A percentile compares a stretch with the other conserved stretches of the same genome.
These are phyloP conservation scores for Scleroderma bovista DNA, from an alignment of 768 basidiomycete genomes.

Conservation along the genomic window DNA sequence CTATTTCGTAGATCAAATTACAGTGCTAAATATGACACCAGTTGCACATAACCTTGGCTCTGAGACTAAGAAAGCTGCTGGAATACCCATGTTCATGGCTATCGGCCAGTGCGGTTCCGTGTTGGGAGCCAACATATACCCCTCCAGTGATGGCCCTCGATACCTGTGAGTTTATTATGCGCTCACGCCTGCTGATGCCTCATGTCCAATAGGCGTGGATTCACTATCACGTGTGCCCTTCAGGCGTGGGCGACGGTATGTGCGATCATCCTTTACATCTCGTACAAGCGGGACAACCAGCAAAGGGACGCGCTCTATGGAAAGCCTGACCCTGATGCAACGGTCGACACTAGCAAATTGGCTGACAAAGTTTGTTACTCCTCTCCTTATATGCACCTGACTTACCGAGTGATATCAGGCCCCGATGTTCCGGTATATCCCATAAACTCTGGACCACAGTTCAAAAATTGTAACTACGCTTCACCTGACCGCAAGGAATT, in stretches of 20 bases:
- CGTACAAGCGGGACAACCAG: slow-evolving; percentile 58
- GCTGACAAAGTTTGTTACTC: slow-evolving; percentile 52
- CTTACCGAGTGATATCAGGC: slow-evolving; percentile 2
- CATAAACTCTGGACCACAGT: too few species aligned
- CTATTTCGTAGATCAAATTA: not conserved
- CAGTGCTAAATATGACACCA: slow-evolving; percentile 13
- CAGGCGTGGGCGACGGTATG: slow-evolving; percentile 53
- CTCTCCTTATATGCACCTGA: not conserved
- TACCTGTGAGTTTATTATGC: slow-evolving; percentile 68
- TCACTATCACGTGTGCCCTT: slow-evolving; percentile 48
- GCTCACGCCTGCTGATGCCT: not conserved
- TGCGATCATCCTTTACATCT: slow-evolving; percentile 48
- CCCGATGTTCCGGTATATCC: slow-evolving; percentile 10
- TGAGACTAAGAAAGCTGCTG: slow-evolving; percentile 73
- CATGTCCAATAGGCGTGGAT: slow-evolving; percentile 44
- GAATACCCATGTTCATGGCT: slow-evolving; percentile 75
- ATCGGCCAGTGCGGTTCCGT: slow-evolving; percentile 76
- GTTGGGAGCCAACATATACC: slow-evolving; percentile 72
- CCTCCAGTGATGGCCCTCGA: slow-evolving; percentile 53
- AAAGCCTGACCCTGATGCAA: slow-evolving; percentile 36
- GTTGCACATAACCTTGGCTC: slow-evolving; percentile 73
- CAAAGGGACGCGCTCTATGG: slow-evolving; percentile 50
- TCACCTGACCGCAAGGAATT: too few species aligned
- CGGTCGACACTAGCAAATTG: slow-evolving; percentile 57
- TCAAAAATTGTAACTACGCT: too few species aligned